A percentile compares a stretch with the other conserved stretches of the same genome.
Evolutionary conservation across 345 rosid genomes (phyloP).

Genomic region (Linum trigynum): DNA sequence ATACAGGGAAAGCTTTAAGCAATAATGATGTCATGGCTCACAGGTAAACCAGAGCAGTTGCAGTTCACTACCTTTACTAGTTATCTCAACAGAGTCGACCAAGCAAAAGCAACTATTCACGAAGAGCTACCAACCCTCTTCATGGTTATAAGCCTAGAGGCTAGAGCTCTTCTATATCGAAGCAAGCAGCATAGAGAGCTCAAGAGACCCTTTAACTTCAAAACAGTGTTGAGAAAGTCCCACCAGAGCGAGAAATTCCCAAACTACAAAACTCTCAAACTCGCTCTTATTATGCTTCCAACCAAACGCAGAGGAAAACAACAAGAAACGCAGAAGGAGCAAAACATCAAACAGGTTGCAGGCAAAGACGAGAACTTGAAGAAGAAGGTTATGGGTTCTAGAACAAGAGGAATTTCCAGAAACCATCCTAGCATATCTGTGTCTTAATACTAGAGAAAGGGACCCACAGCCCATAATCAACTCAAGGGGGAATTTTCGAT

Average conservation of each 20-base stretch:
- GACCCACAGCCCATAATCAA: neutral
- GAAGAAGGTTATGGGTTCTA: neutral
- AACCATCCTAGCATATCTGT: neutral
- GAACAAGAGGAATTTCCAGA: neutral
- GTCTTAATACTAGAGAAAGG: neutral
- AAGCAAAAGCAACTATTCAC: neutral
- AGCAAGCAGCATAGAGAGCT: too few relatives aligned
- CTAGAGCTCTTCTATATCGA: too few relatives aligned
- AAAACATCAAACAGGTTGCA: constrained; percentile 6
- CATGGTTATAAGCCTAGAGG: too few relatives aligned
- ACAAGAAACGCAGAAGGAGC: neutral
- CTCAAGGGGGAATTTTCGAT: too few relatives aligned
- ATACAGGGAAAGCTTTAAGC: constrained; percentile 11
- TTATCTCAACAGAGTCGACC: neutral
- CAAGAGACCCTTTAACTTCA: too few relatives aligned
- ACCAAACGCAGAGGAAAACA: neutral
- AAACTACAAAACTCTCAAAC: neutral
- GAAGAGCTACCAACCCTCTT: neutral
- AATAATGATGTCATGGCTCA: constrained; percentile 18
- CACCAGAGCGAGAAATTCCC: neutral
- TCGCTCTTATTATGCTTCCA: constrained; percentile 16
- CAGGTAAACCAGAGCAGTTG: neutral
- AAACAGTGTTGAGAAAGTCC: too few relatives aligned
- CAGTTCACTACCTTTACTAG: too few relatives aligned
- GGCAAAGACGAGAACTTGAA: neutral